Evolutionary conservation across 2,329 filamentous ascomycete species (phyloP), one percentile per base, ranked within the genome.

Genomic region (Helminthosporium solani): DNA sequence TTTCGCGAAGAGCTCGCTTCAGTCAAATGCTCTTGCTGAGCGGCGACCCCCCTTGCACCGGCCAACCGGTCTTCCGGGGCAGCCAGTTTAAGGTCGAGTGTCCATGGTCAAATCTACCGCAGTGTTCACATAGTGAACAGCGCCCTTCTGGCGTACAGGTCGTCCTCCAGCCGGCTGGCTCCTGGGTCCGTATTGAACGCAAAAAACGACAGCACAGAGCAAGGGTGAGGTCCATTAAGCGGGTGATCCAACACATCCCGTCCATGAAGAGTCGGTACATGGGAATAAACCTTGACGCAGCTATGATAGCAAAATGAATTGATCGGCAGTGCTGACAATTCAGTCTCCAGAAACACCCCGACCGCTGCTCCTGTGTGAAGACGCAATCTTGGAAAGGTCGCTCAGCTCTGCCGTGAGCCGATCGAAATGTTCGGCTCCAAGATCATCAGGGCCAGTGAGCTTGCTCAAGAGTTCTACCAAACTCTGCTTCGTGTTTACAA

Each of bases 381-480:
- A 54, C 38, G 64, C 64, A 49, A 70, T 63, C 34, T 67, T 66
- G 46, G 66, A 62, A 14, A 71, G 61, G 12, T 54, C 56, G 12
- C 63, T 54, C 27, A 68, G 56, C 33, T 68, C 66, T 49, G 69
- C 66, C 34, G 56, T 65, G 30, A 70, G 56, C 45, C 69, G 64
- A n/a, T 65, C 41, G 19, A 33, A n/a, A 6, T 43, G 53, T 41
- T 67, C 61, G 36, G 67, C 60, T 5, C 53, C 50, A 21, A 69
- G 48, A 33, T 71, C 68, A 45, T 59, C 63, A n/a, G 67, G 68
- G 23, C 59, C 60, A 42, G 50, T 54, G 21, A 71, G 51, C 36
- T 55, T 64, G 41, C 44, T 56, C 33, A 71, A 42, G 18, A 63
- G 61, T 45, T 65, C 57, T 40, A 68, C 61, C 42, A 71, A 60